phyloP scores from a whole-genome alignment of 177 flowering plant genomes.

The Vitis hybrid region DNA sequence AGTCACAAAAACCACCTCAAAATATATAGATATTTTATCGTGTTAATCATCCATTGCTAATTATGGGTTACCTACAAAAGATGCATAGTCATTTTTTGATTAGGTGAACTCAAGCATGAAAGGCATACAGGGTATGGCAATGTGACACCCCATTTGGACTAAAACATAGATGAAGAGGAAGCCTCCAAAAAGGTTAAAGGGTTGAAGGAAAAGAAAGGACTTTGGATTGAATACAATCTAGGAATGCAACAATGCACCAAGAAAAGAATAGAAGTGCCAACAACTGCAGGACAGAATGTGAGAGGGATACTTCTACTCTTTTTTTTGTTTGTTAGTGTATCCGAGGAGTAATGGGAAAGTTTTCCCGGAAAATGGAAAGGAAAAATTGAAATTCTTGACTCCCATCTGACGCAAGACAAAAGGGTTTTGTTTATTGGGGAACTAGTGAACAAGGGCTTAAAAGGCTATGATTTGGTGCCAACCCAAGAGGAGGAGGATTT shows the following conservation, averaged over 20 bases:
- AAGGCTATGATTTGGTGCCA: neutral
- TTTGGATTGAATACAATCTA: too few relatives aligned
- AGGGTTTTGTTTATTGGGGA: neutral
- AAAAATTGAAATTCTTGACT: conserved; percentile 27
- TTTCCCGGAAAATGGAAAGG: conserved; percentile 6
- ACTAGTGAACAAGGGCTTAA: neutral
- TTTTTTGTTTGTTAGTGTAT: conserved; percentile 3
- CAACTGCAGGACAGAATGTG: conserved; percentile 12
- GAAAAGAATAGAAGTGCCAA: conserved; percentile 21
- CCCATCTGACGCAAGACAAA: conserved; percentile 24
- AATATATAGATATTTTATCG: too few relatives aligned
- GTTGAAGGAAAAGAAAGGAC: conserved; percentile 3
- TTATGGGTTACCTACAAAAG: neutral
- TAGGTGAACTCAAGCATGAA: neutral
- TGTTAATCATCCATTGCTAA: too few relatives aligned
- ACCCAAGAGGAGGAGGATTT: too few relatives aligned
- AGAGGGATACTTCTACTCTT: neutral
- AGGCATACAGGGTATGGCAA: neutral
- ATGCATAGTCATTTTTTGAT: too few relatives aligned
- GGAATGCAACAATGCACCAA: conserved; percentile 19
- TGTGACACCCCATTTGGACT: too few relatives aligned
- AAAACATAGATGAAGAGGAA: conserved; percentile 11
- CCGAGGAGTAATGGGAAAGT: conserved; percentile 5
- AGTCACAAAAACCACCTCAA: too few relatives aligned
- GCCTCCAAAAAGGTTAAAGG: conserved; percentile 3